These are phyloP conservation scores for Myxozyma neglecta DNA, from an alignment of 805 yeast species.

Conservation along the genomic window DNA sequence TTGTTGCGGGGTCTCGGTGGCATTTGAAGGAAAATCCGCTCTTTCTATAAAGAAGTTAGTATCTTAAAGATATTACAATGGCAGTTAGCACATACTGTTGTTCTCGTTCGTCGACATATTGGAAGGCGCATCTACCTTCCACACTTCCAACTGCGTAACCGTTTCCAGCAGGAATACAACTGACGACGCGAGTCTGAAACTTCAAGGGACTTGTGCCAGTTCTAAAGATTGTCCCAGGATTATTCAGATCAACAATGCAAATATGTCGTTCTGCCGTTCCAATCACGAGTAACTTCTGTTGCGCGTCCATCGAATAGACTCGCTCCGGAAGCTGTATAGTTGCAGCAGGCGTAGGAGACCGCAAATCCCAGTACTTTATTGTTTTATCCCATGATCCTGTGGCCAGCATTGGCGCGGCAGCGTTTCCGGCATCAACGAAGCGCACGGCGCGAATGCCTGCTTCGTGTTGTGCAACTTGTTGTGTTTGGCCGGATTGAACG, in stretches of 20 bases:
- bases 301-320: constrained; percentile 83
- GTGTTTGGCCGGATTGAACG: constrained; percentile 74
- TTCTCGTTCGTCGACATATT: constrained; percentile 80
- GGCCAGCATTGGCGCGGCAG: constrained; percentile 73
- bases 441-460: constrained; percentile 74
- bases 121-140: constrained; percentile 95
- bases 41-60: constrained; percentile 2
- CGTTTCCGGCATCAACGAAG: constrained; percentile 80
- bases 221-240: constrained; percentile 81
- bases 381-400: constrained; percentile 98
- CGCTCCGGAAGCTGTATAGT: constrained; percentile 85
- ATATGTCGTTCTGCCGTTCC: constrained; percentile 91
- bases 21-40: constrained; percentile 80
- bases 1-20: constrained; percentile 70
- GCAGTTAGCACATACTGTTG: constrained; percentile 38
- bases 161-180: constrained; percentile 87
- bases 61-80: background rate
- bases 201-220: constrained; percentile 74
- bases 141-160: constrained; percentile 92
- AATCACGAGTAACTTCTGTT: constrained; percentile 81
- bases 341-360: constrained; percentile 74
- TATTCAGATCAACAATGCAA: constrained; percentile 66
- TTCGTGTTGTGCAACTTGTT: constrained; percentile 83
- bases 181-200: constrained; percentile 79
- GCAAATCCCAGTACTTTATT: constrained; percentile 89